Evolutionary conservation across 257 asterid genomes (phyloP), one percentile per base, ranked within the genome.

Genomic region (Eucommia ulmoides): DNA sequence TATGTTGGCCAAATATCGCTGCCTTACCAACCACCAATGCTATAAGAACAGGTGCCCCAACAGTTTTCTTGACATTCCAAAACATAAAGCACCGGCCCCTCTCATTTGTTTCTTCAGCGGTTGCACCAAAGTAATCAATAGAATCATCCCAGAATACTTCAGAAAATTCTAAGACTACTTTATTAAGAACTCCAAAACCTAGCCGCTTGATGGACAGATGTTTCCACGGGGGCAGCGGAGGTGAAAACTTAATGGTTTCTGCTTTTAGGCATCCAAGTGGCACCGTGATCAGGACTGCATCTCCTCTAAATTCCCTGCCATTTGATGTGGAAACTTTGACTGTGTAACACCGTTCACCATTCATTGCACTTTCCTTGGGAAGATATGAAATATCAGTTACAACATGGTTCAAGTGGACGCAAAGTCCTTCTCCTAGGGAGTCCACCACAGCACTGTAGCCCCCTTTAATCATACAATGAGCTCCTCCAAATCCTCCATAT

Each of bases 381-480:
- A 18, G 20, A 61, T 91, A 86, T 23, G 74, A 60, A 68, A 91
- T 70, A 25, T 83, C 84, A 1, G 88, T 70, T 24, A 91, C 99
- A 22, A 65, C 74, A 59, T 91, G 97, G 67, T 86, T 83, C 61
- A 86, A 67, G 69, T 81, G 73, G 51, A 83, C 52, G 66, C 60
- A 42, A 61, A 91, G 75, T 67, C 95, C 99, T 65, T 80, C 78
- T 14, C 70, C 83, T 45, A 91, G 79, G 15, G 99, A 83, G 61
- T 91, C 97, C 62, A 83, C 79, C 63, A 91, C 85, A 24, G 89
- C 59, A 58, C 99, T 75, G 55, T 91, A 91, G 47, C 99, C 99
- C 59, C 99, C 99, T 79, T 86, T 79, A 49, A 91, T 83, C 99
- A 91, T 91, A 68, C 99, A 91, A 75, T 91, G 99, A 55, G 99